Evolutionary conservation across 2,329 filamentous ascomycete genomes (phyloP).

Genomic region (Talaromyces sp.): DNA sequence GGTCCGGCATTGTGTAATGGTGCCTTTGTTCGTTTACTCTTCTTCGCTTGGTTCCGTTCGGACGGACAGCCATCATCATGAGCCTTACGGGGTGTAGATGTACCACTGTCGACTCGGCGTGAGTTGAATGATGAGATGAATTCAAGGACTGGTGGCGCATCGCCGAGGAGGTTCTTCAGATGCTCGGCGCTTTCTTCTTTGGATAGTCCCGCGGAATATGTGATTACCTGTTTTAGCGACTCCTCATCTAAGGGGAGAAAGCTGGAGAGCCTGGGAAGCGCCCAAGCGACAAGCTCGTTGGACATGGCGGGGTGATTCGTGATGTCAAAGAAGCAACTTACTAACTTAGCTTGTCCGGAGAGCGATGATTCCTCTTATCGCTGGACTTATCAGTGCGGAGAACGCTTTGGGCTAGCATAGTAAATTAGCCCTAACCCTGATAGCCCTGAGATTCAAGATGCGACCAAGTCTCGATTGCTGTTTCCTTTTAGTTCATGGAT

Average conservation of each 20-base stretch:
- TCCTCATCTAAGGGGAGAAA: conserved; percentile 81
- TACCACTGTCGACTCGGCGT: conserved; percentile 42
- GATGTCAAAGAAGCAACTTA: neutral
- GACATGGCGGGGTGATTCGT: conserved; percentile 21
- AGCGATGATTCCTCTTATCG: neutral
- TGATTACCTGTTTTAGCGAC: conserved; percentile 75
- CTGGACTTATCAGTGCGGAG: conserved; percentile 5
- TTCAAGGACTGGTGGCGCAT: conserved; percentile 68
- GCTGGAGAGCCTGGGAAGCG: conserved; percentile 65
- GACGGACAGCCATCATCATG: conserved; percentile 12
- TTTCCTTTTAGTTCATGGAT: neutral
- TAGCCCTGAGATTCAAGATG: neutral
- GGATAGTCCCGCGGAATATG: conserved; percentile 72
- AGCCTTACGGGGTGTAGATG: conserved; percentile 12
- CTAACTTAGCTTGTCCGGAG: too few species aligned
- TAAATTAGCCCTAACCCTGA: neutral
- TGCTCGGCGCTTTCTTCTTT: conserved; percentile 75
- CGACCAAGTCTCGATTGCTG: neutral
- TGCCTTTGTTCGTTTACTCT: conserved; percentile 54
- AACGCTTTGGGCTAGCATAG: neutral
- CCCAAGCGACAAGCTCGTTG: conserved; percentile 47
- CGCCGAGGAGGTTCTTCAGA: conserved; percentile 81
- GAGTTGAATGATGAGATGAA: conserved; percentile 73
- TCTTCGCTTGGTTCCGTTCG: conserved; percentile 41
- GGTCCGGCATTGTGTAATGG: conserved; percentile 57